A percentile compares a stretch with the other conserved stretches of the same genome.
These are phyloP conservation scores for Rhododendron kiyosumense DNA, from an alignment of 148 eudicot genomes.

Conservation along the genomic window DNA sequence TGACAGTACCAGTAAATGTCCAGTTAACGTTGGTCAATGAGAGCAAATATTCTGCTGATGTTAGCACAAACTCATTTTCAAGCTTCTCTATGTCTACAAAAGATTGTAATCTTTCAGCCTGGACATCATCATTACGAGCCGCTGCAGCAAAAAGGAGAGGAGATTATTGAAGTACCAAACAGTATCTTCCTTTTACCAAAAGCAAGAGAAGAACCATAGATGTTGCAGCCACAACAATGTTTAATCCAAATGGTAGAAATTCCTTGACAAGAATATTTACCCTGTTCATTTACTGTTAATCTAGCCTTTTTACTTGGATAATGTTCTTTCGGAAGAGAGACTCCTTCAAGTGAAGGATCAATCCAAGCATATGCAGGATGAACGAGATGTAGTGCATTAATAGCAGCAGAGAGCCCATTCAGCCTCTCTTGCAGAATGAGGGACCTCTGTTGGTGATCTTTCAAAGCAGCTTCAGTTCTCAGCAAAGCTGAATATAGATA, in stretches of 20 bases:
- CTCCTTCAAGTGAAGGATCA: constrained; percentile 47
- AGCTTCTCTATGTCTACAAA: constrained; percentile 69
- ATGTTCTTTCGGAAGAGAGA: constrained; percentile 35
- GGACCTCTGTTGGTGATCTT: constrained; percentile 50
- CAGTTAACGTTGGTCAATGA: constrained; percentile 69
- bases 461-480: constrained; percentile 48
- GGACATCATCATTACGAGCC: constrained; percentile 33
- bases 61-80: constrained; percentile 83
- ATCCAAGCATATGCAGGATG: constrained; percentile 95
- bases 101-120: constrained; percentile 35
- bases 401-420: constrained; percentile 79
- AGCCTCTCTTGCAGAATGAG: constrained; percentile 82
- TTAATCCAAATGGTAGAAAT: neutral
- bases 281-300: constrained; percentile 40
- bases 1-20: constrained; percentile 53
- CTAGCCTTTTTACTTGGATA: constrained; percentile 85
- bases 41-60: constrained; percentile 81
- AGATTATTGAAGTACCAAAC: constrained; percentile 3
- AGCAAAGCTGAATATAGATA: constrained; percentile 64
- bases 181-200: neutral
- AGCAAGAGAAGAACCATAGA: neutral
- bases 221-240: neutral
- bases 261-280: constrained; percentile 29
- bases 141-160: constrained; percentile 33
- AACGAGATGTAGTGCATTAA: constrained; percentile 90